Evolutionary conservation across 1,284 basidiomycete species (phyloP).

Genomic region (Ustilago vetiveriae): DNA sequence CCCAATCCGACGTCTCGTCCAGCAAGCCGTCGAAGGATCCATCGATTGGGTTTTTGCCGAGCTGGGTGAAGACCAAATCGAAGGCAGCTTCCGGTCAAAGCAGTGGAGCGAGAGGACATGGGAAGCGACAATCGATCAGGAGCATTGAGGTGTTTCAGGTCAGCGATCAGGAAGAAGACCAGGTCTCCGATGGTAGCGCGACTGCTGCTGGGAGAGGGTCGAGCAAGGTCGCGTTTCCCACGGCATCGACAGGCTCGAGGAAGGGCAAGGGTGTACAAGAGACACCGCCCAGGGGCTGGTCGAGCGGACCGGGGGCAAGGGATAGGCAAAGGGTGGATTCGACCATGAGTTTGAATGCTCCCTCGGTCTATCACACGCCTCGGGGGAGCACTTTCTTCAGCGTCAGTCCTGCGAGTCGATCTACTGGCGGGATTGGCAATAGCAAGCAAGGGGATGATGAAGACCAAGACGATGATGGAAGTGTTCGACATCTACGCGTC

Average conservation of each 20-base stretch:
- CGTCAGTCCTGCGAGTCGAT: constrained; percentile 25
- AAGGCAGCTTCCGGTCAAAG: constrained; percentile 3
- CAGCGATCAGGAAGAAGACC: constrained; percentile 14
- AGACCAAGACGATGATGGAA: constrained; percentile 5
- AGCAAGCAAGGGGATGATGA: not conserved
- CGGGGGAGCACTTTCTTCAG: constrained; percentile 50
- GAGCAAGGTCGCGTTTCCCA: constrained; percentile 6
- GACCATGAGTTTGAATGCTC: constrained; percentile 32
- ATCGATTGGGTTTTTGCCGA: constrained; percentile 21
- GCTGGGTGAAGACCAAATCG: constrained; percentile 14
- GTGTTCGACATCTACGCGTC: not conserved
- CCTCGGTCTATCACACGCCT: constrained; percentile 55
- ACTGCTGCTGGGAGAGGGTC: not conserved
- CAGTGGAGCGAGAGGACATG: constrained; percentile 8
- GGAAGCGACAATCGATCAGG: constrained; percentile 37
- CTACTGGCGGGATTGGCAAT: constrained; percentile 2
- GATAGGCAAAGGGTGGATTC: constrained; percentile 35
- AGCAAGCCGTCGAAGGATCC: not conserved
- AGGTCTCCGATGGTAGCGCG: not conserved
- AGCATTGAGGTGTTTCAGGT: constrained; percentile 50
- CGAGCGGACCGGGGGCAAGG: not conserved
- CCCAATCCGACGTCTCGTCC: not conserved
- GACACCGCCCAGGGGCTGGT: constrained; percentile 1
- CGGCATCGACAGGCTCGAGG: not conserved
- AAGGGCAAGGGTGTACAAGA: not conserved